These are phyloP conservation scores for Penicillium bovifimosum DNA, from an alignment of 495 filamentous ascomycete genomes.

Conservation along the genomic window DNA sequence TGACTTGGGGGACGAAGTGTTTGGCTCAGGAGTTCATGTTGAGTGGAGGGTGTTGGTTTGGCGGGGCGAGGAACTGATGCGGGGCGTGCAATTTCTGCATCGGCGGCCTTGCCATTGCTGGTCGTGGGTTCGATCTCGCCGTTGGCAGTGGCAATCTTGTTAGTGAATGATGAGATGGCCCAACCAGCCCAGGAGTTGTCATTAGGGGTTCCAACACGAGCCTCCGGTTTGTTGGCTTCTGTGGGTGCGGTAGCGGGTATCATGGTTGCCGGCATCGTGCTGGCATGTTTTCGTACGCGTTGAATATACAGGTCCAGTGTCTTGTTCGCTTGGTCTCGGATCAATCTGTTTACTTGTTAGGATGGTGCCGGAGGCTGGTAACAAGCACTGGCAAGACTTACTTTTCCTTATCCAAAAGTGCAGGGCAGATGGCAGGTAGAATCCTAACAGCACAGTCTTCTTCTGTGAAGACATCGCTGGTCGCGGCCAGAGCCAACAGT, in stretches of 20 bases:
- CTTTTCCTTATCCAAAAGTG: conserved; percentile 84
- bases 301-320: conserved; percentile 86
- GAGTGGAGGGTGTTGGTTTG: conserved; percentile 49
- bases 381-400: conserved; percentile 19
- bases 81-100: conserved; percentile 35
- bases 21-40: conserved; percentile 30
- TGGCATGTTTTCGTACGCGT: conserved; percentile 70
- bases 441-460: conserved; percentile 84
- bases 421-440: conserved; percentile 76
- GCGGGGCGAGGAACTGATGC: conserved; percentile 42
- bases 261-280: conserved; percentile 73
- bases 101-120: conserved; percentile 24
- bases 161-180: conserved; percentile 98
- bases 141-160: conserved; percentile 75
- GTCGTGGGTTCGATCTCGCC: conserved; percentile 69
- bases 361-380: not conserved
- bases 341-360: conserved; percentile 41
- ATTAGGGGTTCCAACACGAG: conserved; percentile 70
- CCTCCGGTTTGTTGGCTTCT: conserved; percentile 38
- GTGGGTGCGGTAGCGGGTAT: conserved; percentile 45
- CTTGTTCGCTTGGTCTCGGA: conserved; percentile 87
- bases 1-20: conserved; percentile 36
- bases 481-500: conserved; percentile 77
- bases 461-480: conserved; percentile 78
- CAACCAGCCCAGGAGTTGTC: conserved; percentile 86